A percentile compares a stretch with the other conserved stretches of the same genome.
Conservation (phyloP, 2,329 filamentous ascomycete genomes). For the Ophiostoma quercus region DNA sequence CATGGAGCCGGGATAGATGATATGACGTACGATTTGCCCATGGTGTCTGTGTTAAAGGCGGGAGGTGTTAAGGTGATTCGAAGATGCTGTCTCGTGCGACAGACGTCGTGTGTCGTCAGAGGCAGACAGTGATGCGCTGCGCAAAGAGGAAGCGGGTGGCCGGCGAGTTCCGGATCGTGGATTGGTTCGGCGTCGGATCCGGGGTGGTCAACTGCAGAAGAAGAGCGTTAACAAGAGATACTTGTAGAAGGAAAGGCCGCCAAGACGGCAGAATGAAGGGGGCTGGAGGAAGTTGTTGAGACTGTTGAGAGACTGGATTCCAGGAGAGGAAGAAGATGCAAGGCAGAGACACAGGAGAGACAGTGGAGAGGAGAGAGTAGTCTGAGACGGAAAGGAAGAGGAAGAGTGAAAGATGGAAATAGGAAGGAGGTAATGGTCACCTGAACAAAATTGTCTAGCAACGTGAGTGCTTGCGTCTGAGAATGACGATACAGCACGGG, state of each 20-base stretch:
- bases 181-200: neutral
- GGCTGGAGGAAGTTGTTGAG: neutral
- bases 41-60: neutral
- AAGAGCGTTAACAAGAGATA: slow-evolving; percentile 2
- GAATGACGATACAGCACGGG: slow-evolving; percentile 2
- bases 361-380: neutral
- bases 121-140: slow-evolving; percentile 1
- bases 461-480: neutral
- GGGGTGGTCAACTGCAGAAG: neutral
- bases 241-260: neutral
- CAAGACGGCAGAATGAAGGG: slow-evolving; percentile 2
- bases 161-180: neutral
- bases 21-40: slow-evolving; percentile 19
- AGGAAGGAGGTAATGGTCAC: neutral
- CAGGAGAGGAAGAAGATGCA: neutral
- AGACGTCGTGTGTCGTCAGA: neutral
- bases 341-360: neutral
- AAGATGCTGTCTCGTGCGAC: neutral
- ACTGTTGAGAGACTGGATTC: neutral
- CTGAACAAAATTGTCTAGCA: neutral
- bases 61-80: neutral
- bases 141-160: neutral
- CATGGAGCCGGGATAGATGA: neutral
- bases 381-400: slow-evolving; percentile 2
- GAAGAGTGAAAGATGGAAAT: neutral